Conservation (phyloP, 192 early-diverging fungal genomes). For the Coemansia sp. region DNA sequence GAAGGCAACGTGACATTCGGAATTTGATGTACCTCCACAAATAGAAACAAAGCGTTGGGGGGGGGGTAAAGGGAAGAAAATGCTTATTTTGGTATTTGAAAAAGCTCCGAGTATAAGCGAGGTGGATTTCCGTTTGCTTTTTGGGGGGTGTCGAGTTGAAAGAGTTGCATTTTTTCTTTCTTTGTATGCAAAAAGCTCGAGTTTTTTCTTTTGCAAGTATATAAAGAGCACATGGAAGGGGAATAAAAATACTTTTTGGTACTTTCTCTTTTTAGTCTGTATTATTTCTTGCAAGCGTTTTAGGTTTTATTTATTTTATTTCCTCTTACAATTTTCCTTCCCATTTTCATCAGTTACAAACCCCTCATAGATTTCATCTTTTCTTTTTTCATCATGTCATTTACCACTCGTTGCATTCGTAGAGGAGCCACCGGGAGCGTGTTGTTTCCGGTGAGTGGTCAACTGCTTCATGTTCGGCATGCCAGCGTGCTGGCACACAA, state of each 20-base stretch:
- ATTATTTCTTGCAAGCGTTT: not conserved
- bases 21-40: no score
- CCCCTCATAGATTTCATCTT: not conserved
- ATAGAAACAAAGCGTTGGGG: no score
- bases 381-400: not conserved
- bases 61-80: no score
- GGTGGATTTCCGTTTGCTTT: no score
- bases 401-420: not conserved
- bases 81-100: no score
- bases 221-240: no score
- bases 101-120: no score
- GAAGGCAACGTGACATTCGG: no score
- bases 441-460: not conserved
- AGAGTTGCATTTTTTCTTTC: not conserved
- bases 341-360: not conserved
- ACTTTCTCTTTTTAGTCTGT: conserved; percentile 12
- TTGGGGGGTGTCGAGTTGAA: not conserved
- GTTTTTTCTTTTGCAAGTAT: conserved; percentile 10
- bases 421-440: no score
- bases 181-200: not conserved
- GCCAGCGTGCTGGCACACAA: conserved; percentile 22
- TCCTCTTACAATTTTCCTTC: conserved; percentile 7
- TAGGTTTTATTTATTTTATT: conserved; percentile 1
- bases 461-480: not conserved
- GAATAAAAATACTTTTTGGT: no score